Evolutionary conservation across 148 eudicot genomes (phyloP).

Genomic region (Rhododendron simsii): DNA sequence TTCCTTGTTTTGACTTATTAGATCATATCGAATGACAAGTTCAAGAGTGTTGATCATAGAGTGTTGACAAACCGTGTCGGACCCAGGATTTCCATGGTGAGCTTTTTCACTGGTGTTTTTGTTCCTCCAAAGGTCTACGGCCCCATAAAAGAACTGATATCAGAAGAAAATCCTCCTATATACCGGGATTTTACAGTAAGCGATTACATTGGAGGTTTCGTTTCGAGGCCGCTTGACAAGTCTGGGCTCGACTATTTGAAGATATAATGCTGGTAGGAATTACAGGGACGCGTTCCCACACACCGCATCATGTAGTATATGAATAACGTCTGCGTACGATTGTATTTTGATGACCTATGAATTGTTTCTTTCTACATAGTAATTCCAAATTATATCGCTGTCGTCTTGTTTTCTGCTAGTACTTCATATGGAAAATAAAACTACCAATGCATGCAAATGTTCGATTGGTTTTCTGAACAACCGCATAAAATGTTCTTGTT

Average conservation of each 20-base stretch:
- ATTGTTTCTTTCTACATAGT: too few species aligned
- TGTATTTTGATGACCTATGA: background rate
- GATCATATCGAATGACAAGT: conserved; percentile 28
- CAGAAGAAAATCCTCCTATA: conserved; percentile 20
- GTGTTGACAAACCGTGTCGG: conserved; percentile 21
- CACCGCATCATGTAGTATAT: background rate
- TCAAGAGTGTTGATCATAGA: conserved; percentile 25
- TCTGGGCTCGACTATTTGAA: background rate
- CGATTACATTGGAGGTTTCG: background rate
- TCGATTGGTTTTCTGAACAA: too few species aligned
- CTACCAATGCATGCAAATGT: too few species aligned
- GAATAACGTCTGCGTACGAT: background rate
- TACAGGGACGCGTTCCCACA: background rate
- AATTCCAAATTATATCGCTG: background rate
- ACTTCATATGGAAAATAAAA: background rate
- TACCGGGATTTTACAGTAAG: conserved; percentile 4
- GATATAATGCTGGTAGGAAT: background rate
- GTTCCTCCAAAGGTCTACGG: conserved; percentile 20
- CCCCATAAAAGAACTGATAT: background rate
- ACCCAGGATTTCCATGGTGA: conserved; percentile 39
- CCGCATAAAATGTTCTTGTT: too few species aligned
- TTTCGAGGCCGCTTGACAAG: background rate
- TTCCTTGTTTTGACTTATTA: background rate
- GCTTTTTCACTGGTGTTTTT: background rate
- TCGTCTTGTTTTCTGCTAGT: background rate